Evolutionary conservation across 768 basidiomycete genomes (phyloP), one percentile per base, ranked within the genome.

Genomic region (Rubroboletus pulcherrimus): DNA sequence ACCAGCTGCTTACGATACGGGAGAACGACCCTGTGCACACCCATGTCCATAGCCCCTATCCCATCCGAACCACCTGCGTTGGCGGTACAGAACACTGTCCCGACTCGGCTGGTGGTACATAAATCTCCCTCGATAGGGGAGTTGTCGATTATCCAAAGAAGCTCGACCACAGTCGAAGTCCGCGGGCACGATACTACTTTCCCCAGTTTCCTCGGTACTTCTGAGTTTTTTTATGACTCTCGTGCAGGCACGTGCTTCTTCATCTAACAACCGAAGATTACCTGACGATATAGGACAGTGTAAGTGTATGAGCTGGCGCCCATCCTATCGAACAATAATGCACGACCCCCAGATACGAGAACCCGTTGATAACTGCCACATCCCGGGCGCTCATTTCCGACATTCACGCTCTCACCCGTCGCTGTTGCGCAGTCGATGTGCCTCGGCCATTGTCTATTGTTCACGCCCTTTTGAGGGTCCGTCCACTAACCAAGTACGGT

Each of bases 291-390:
- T 14, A 29, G 12, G 12, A 29, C 14, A 71, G 68, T 71, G 65
- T 71, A 56, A 71, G 63, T 70, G n/a, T 53, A 35, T 33, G 45
- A 43, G 30, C 19, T 43, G 24, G n/a, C 33, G n/a, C 24, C 26
- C 33, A 11, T 45, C 45, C 29, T 31, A 33, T 37, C 12, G 30
- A 51, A 24, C 47, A 50, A 58, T 67, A 11, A 68, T 38, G 5
- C 45, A 39, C 33, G 30, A 30, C 30, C 37, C 37, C 35, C 58
- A 87, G 86, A 63, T 91, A 91, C 64, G 88, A 91, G 73, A 91
- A 91, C 63, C 90, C 90, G 4, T 68, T 87, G 58, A 66, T 91
- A 39, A 90, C 88, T 34, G 87, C 89, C 35, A 87, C 83, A 7
- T 87, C 89, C 37, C 82, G 87, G 49, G 77, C 80, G 40, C 75